Conservation (phyloP, 2,329 filamentous ascomycete species). For the Boeremia lycopersici region DNA sequence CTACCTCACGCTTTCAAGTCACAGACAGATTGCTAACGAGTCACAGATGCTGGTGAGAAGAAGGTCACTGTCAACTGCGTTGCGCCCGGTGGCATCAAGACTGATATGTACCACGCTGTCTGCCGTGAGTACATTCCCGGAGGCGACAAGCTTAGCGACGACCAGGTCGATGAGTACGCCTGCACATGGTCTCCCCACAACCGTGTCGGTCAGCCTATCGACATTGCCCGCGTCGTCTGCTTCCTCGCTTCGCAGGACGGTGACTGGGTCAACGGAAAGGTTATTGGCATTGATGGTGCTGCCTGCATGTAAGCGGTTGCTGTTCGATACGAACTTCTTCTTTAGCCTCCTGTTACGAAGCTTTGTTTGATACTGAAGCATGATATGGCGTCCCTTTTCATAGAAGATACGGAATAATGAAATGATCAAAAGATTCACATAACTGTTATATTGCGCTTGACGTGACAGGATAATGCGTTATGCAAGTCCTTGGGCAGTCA, state of each 20-base stretch:
- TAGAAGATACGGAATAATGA: slow-evolving; percentile 16
- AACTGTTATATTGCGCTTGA: background rate
- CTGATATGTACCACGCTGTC: slow-evolving; percentile 66
- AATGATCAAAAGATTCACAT: background rate
- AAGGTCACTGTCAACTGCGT: slow-evolving; percentile 66
- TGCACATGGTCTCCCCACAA: slow-evolving; percentile 68
- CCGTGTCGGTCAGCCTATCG: slow-evolving; percentile 70
- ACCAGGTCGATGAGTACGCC: slow-evolving; percentile 67
- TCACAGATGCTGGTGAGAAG: slow-evolving; percentile 58
- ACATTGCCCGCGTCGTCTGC: slow-evolving; percentile 70
- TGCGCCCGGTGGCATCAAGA: slow-evolving; percentile 62
- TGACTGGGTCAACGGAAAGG: slow-evolving; percentile 62
- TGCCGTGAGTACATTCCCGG: slow-evolving; percentile 68
- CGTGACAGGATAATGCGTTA: background rate
- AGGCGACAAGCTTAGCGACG: slow-evolving; percentile 61
- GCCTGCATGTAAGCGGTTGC: slow-evolving; percentile 48
- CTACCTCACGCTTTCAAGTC: background rate
- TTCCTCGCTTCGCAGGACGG: slow-evolving; percentile 64
- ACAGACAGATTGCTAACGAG: slow-evolving; percentile 19
- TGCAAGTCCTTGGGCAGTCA: background rate
- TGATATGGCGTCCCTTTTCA: slow-evolving; percentile 23
- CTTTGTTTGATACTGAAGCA: slow-evolving; percentile 19
- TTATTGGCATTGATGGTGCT: slow-evolving; percentile 56
- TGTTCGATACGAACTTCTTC: slow-evolving; percentile 5
- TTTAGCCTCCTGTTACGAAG: slow-evolving; percentile 19